Evolutionary conservation across 148 eudicot genomes (phyloP).

Genomic region (Chenopodium quinoa): DNA sequence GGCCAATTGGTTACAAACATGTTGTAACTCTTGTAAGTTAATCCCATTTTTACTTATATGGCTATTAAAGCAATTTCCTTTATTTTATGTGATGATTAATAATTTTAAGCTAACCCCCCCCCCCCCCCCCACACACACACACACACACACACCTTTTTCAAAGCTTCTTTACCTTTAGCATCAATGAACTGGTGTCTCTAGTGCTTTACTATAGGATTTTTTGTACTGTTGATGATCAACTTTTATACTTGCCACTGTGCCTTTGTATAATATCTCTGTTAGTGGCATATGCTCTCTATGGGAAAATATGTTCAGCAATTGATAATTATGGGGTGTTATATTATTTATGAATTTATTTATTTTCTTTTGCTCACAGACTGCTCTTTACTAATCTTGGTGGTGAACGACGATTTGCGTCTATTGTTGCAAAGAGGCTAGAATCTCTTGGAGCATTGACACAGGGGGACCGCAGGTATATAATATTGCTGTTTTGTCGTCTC

Average conservation of each 20-base stretch:
- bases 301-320: neutral
- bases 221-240: neutral
- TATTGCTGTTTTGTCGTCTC: neutral
- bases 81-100: too few relatives aligned
- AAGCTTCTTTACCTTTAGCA: too few relatives aligned
- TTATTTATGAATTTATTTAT: neutral
- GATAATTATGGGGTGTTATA: neutral
- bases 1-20: too few relatives aligned
- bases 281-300: neutral
- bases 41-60: too few relatives aligned
- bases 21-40: too few relatives aligned
- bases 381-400: conserved; percentile 96
- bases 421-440: conserved; percentile 94
- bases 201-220: neutral
- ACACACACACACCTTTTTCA: too few relatives aligned
- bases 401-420: conserved; percentile 95
- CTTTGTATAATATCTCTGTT: neutral
- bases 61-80: too few relatives aligned
- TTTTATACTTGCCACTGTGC: neutral
- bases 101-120: too few relatives aligned
- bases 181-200: too few relatives aligned
- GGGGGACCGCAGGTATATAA: conserved; percentile 87
- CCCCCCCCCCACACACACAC: too few relatives aligned
- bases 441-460: conserved; percentile 97
- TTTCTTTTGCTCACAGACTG: conserved; percentile 49